Evolutionary conservation across 139 green algal genomes (phyloP).

Genomic region (Volvox reticuliferus): DNA sequence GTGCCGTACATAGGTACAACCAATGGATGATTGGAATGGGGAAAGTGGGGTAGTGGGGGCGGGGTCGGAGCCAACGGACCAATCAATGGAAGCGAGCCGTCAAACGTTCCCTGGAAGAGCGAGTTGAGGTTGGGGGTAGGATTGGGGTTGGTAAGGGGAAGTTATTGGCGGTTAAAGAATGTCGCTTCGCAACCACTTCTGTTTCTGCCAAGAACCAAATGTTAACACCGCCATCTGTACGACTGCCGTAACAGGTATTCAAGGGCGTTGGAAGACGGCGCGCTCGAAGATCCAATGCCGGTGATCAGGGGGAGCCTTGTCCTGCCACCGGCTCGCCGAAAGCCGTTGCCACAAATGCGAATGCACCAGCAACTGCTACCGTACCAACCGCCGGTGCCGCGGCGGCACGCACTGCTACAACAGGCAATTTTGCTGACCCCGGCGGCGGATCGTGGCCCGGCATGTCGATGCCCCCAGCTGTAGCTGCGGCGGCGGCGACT

Average conservation of each 20-base stretch:
- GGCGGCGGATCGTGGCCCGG: not conserved
- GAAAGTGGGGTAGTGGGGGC: not conserved
- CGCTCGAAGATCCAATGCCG: too few species aligned
- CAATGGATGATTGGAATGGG: not conserved
- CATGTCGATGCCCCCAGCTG: not conserved
- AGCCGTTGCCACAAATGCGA: not conserved
- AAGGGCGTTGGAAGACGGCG: not conserved
- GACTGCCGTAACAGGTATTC: not conserved
- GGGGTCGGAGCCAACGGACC: not conserved
- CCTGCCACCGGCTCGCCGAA: not conserved
- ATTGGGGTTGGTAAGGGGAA: not conserved
- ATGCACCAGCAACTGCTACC: not conserved
- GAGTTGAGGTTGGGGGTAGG: not conserved
- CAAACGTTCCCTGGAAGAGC: too few species aligned
- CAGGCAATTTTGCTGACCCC: too few species aligned
- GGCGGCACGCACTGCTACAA: not conserved
- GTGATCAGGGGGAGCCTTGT: not conserved
- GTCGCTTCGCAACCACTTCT: not conserved
- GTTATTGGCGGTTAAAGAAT: not conserved
- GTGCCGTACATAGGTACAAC: not conserved
- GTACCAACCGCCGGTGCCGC: not conserved
- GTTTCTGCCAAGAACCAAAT: not conserved
- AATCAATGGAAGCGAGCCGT: not conserved
- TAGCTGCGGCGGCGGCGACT: not conserved
- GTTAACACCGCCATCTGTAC: not conserved